Evolutionary conservation across 1,284 basidiomycete species (phyloP).

Genomic region (Xerocomus nothofagi): DNA sequence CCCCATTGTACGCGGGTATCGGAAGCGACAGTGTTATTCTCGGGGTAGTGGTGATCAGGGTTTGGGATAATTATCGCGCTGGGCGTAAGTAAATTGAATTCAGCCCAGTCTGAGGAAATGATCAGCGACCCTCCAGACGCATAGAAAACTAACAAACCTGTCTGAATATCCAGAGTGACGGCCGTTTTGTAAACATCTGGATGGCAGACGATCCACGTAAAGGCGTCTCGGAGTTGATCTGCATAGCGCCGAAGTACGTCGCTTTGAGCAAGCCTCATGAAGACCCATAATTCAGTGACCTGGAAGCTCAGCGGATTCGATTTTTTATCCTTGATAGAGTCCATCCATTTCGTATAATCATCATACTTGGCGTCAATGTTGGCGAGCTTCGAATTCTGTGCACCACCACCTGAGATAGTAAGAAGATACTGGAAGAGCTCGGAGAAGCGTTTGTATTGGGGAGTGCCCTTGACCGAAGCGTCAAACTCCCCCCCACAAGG

Average conservation of each 20-base stretch:
- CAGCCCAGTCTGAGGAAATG: neutral
- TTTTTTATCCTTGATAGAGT: neutral
- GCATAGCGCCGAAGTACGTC: neutral
- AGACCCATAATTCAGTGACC: slow-evolving; percentile 1
- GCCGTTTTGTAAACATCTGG: neutral
- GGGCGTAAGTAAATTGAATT: slow-evolving; percentile 2
- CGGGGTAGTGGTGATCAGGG: neutral
- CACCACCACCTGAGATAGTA: neutral
- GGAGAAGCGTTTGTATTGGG: neutral
- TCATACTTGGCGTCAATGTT: neutral
- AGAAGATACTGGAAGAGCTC: neutral
- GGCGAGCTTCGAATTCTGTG: neutral
- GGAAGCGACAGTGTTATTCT: neutral
- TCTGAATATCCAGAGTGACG: slow-evolving; percentile 2
- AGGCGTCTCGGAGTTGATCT: neutral
- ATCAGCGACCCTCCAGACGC: neutral
- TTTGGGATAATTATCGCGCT: slow-evolving; percentile 1
- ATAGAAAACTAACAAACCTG: neutral
- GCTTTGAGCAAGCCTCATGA: neutral
- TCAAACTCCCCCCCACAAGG: slow-evolving; percentile 3
- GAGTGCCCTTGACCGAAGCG: neutral
- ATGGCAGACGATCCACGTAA: neutral
- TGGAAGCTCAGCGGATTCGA: slow-evolving; percentile 2
- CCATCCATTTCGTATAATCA: neutral
- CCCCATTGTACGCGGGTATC: slow-evolving; percentile 4